Evolutionary conservation across 2,329 filamentous ascomycete species (phyloP), one percentile per base, ranked within the genome.

Genomic region (Arthrobotrys sphaeroides): DNA sequence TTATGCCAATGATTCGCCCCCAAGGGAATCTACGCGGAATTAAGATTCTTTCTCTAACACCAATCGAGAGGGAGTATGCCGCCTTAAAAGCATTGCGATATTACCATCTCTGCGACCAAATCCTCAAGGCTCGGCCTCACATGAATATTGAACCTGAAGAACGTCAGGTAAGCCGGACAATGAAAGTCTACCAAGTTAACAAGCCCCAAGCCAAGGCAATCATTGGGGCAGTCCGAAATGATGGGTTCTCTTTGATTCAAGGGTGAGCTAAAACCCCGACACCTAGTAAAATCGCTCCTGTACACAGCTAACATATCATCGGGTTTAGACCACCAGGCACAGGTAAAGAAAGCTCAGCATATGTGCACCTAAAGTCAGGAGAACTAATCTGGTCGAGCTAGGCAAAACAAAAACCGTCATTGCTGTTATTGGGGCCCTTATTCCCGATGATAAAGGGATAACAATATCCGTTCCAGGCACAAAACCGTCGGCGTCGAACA

Each of bases 391-490:
- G 28, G 7, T 12, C 6, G 6, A 43, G 18, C 4, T 45, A 76
- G 95, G 94, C 81, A 99, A 99, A 84, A 99, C 95, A 0, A 99
- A 99, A 82, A 99, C 95, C 0, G 99, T 99, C 75, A 88, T 96
- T 67, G 95, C 94, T 31, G 96, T 99, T 86, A 94, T 98, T 22
- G 95, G 95, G 36, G 92, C 93, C 38, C 85, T 99, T 13, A 83
- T 97, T 83, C 78, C 81, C 64, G 79, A 79, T 43, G 77, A 80
- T 76, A 81, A 81, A 65, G 80, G 82, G 13, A 80, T 81, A 12
- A 80, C 53, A 79, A 78, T 78, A 47, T 74, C 78, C 0, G 75
- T 77, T 13, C 47, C 61, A 77, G 47, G 78, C 81, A 77, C 79
- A 79, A 60, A 80, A 77, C 73, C 79, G 78, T 77, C 82, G 81